Percentiles rank a stretch among this genome's conserved stretches.
phyloP scores from a whole-genome alignment of 1,284 basidiomycete genomes.

The Ustilago hordei region DNA sequence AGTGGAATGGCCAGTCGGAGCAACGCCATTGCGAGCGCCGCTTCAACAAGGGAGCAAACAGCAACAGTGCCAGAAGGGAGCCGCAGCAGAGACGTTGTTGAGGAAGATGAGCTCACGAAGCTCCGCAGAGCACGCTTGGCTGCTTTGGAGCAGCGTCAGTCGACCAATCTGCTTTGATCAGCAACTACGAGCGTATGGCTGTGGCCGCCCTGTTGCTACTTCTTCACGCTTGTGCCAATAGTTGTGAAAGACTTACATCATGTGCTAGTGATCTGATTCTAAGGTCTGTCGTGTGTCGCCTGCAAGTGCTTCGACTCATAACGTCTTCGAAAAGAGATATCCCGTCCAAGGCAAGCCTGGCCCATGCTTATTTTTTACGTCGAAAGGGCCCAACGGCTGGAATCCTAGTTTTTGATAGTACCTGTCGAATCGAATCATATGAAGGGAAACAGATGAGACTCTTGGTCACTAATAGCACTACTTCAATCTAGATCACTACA shows the following conservation, averaged over 20 bases:
- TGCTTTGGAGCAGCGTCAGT: conserved; percentile 29
- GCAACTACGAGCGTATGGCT: background rate
- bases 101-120: conserved; percentile 24
- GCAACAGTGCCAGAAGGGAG: background rate
- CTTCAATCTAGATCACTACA: background rate
- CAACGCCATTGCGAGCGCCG: background rate
- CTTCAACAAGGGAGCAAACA: background rate
- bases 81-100: background rate
- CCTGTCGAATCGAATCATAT: conserved; percentile 5
- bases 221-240: background rate
- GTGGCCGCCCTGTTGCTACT: background rate
- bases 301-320: background rate
- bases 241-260: too few species aligned
- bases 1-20: background rate
- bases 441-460: too few species aligned
- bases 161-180: background rate
- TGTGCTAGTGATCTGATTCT: background rate
- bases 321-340: conserved; percentile 26
- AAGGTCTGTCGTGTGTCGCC: background rate
- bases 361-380: conserved; percentile 44
- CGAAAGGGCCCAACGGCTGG: conserved; percentile 26
- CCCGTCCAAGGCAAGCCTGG: conserved; percentile 38
- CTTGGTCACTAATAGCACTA: background rate
- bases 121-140: conserved; percentile 38
- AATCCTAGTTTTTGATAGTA: conserved; percentile 47